Evolutionary conservation across 2,329 filamentous ascomycete genomes (phyloP).

Genomic region (Lasiodiplodia sp.): DNA sequence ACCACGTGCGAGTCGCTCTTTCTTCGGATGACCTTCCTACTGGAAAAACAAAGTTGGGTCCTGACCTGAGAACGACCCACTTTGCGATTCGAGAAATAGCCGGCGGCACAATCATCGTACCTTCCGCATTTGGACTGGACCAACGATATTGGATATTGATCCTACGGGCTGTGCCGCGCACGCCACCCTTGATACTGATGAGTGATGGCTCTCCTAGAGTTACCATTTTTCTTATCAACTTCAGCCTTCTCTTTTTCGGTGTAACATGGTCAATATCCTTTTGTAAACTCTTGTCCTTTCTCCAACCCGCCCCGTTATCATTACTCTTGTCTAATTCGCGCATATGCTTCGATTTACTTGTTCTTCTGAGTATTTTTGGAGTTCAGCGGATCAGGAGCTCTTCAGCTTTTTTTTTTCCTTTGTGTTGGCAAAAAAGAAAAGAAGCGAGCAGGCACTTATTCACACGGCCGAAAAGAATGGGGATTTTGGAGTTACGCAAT

Average conservation of each 20-base stretch:
- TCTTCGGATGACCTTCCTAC: constrained; percentile 17
- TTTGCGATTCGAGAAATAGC: not conserved
- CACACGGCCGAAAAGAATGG: constrained; percentile 12
- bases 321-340: constrained; percentile 3
- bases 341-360: constrained; percentile 4
- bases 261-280: not conserved
- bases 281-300: constrained; percentile 15
- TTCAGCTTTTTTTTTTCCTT: not conserved
- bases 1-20: not conserved
- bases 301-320: not conserved
- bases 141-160: constrained; percentile 26
- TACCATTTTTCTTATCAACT: not conserved
- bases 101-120: constrained; percentile 19
- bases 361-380: not conserved
- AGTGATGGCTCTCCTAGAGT: not conserved
- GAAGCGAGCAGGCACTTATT: not conserved
- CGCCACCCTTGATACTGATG: constrained; percentile 10
- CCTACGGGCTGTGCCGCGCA: constrained; percentile 17
- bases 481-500: constrained; percentile 10
- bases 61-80: constrained; percentile 20
- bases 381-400: not conserved
- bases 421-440: not conserved
- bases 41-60: constrained; percentile 17
- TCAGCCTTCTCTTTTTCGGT: not conserved
- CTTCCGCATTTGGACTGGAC: constrained; percentile 23